Evolutionary conservation across 495 filamentous ascomycete genomes (phyloP), one percentile per base, ranked within the genome.

Genomic region (Daldinia caldariorum): DNA sequence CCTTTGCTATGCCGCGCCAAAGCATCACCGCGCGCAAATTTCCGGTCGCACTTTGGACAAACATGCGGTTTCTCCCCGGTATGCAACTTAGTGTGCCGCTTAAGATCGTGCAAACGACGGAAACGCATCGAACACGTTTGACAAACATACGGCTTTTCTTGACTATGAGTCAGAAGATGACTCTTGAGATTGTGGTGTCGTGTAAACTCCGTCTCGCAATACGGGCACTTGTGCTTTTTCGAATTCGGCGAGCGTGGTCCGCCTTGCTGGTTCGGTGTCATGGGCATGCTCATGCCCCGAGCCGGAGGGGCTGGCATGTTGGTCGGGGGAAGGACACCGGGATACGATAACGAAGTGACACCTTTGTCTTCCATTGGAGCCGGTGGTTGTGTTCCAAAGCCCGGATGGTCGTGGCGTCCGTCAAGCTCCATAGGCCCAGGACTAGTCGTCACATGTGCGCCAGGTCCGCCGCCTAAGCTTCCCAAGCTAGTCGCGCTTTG

Each of bases 151-250:
- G 95, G 95, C 77, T 99, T 99, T 79, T 98, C 96, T 80, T 99
- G 95, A 70, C 94, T 97, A 76, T 99, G 95, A 0, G 95, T 99
- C 63, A 99, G 87, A 37, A 99, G 87, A 82, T 99, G 95, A 67
- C 93, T 97, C 79, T 99, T 99, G n/a, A 99, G 87, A 70, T 99
- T 99, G 76, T 99, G 95, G 76, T 98, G 96, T 9, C 95, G 87
- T 9, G 95, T 99, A 73, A 99, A 99, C 73, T 96, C 94, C 7
- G 96, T 97, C 4, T 92, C 85, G 82, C 95, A 99, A 78, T 97
- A 97, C 2, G 91, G 93, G 74, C 95, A 99, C 66, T 94, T 96
- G 80, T 99, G 94, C 71, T 95, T 95, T 79, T 96, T 97, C 22
- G 87, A 84, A 7, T 72, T 76, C 4, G 76, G 73, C 13, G 91